Base-by-base conservation (phyloP, 805 yeast species). In the Lachancea thermotolerans region DNA sequence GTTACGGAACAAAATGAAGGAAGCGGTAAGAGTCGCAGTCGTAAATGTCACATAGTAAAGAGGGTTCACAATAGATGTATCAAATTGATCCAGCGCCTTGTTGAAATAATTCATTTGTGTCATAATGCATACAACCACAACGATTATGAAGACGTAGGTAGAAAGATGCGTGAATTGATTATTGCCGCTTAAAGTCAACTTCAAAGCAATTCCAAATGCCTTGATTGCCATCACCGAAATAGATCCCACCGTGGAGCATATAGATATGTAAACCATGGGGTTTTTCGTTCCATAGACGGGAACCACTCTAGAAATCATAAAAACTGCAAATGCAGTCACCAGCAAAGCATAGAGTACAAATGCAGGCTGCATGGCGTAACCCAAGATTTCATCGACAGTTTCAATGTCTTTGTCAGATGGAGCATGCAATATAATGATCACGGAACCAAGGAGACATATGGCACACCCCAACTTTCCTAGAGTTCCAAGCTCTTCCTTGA, bases 21-120 rank as follows among this genome's bases (percentile, higher is more conserved):
- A 86, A 0, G 96, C 96, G 44, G 77, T 73, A 56, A 88, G 72
- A 0, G 96, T 89, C 41, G 85, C 86, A 0, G 96, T 87, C 33
- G 96, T 88, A 69, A 88, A 89, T 1, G 95, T 81, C 44, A 88
- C 96, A 59, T 89, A 88, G 68, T 88, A 88, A 49, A 88, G 71
- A 29, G 96, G 96, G 64, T 88, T 88, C 45, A 88, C 96, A 54
- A 88, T 85, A 0, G 95, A 85, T 5, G 96, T 88, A 62, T 89
- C 96, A 57, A 88, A 88, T 64, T 86, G 95, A 56, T 90, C 96
- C 59, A 88, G 73, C 0, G 96, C 96, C 70, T 86, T 89, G 73
- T 88, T 88, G 72, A 88, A 86, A 63, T 85, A 88, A 69, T 86
- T 88, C 96, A 88, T 88, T 66, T 88, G 96, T 5, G 95, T 86